These are phyloP conservation scores for Mycena latifolia DNA, from an alignment of 768 basidiomycete genomes.

Conservation along the genomic window DNA sequence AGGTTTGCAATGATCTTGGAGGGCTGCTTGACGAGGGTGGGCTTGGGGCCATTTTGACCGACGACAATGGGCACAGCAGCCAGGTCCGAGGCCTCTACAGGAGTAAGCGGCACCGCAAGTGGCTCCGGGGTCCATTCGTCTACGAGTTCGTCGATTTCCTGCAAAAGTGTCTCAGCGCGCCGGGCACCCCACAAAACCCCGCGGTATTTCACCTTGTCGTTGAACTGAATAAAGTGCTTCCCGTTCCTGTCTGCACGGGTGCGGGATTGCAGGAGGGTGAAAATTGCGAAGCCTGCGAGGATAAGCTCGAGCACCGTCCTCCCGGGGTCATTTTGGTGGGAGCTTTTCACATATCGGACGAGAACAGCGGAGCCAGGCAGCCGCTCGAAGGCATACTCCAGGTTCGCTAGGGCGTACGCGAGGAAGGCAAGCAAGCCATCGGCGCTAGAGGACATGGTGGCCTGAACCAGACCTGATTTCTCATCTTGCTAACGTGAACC, in stretches of 20 bases:
- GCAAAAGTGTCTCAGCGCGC: slow-evolving; percentile 7
- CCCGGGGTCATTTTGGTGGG: slow-evolving; percentile 96
- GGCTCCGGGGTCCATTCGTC: slow-evolving; percentile 95
- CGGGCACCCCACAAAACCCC: no score
- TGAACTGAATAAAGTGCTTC: slow-evolving; percentile 92
- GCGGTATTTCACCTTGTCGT: slow-evolving; percentile 78
- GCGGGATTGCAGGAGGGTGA: slow-evolving; percentile 90
- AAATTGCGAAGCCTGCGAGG: slow-evolving; percentile 87
- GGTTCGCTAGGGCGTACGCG: slow-evolving; percentile 8
- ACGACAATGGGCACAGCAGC: slow-evolving; percentile 79
- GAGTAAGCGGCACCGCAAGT: slow-evolving; percentile 72
- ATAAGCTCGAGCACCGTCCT: slow-evolving; percentile 92
- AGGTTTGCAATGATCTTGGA: slow-evolving; percentile 88
- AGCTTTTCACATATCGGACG: slow-evolving; percentile 93
- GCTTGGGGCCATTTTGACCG: slow-evolving; percentile 87
- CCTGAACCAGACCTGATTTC: no score
- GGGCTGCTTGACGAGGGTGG: slow-evolving; percentile 71
- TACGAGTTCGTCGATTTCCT: slow-evolving; percentile 98
- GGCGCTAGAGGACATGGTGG: slow-evolving; percentile 9
- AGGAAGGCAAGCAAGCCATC: slow-evolving; percentile 15
- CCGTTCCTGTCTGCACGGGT: slow-evolving; percentile 88
- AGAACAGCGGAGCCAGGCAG: slow-evolving; percentile 87
- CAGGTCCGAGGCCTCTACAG: slow-evolving; percentile 76
- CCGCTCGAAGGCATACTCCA: neutral
- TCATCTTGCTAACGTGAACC: no score